Base-by-base conservation (phyloP, 176 grass and related monocot species). In the Carex kokanica region DNA sequence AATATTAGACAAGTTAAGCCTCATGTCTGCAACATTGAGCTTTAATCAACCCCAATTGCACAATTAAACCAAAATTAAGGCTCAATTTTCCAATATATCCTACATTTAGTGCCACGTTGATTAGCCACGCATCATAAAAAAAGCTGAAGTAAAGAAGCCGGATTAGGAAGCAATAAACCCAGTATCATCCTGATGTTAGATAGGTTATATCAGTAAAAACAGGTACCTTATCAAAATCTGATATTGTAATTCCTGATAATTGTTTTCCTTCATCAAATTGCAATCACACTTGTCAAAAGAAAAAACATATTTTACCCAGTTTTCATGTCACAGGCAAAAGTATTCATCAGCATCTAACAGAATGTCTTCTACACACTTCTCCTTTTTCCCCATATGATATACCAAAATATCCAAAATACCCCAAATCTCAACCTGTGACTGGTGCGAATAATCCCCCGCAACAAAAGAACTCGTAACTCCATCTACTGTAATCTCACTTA, bases 401-500 rank as follows among this genome's bases (percentile, higher is more conserved):
- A 75, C 78, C n/a, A 97, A 91, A 58, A 89, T 62, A 60, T 81
- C 72, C 32, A 97, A 85, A 65, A 88, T 61, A 20, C 71, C 77
- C 90, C 91, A 89, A 41, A 97, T 97, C 90, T 92, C 88, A 7
- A 89, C 56, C 0, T 74, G 78, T 54, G 23, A 68, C 0, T 79
- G 88, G 18, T 97, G 94, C 16, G 66, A 87, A 81, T 92, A 90
- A 73, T 94, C 90, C 1, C 89, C 85, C 10, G 94, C 88, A 1
- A 97, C 88, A 47, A 97, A 97, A 4, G 90, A 94, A 87, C 70
- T 94, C 15, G 88, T 86, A 78, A 65, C 36, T 14, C 92, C 88
- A 15, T 92, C 80, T 38, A 94, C 78, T 78, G 88, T 85, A 16
- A 97, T 84, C 2, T 78, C 87, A 61, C 92, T 97, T 65, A 70